These are phyloP conservation scores for Syncephalastrum sp. DNA, from an alignment of 371 early-diverging fungal genomes.

Conservation along the genomic window DNA sequence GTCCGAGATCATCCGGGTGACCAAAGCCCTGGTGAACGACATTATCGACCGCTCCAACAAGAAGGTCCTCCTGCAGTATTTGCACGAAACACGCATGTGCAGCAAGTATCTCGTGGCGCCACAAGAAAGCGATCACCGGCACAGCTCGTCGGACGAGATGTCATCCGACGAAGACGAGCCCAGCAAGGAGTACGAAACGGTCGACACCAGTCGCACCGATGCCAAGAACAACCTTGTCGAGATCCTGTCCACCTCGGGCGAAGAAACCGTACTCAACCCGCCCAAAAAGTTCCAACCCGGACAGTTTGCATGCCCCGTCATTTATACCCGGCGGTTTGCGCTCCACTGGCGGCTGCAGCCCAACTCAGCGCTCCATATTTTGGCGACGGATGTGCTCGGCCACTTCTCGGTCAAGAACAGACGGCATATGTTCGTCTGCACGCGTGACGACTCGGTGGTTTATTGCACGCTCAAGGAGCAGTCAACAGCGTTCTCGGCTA, in stretches of 20 bases:
- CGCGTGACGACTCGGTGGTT: constrained; percentile 53
- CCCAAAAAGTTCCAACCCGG: constrained; percentile 54
- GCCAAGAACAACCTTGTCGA: constrained; percentile 49
- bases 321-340: constrained; percentile 63
- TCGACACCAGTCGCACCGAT: constrained; percentile 9
- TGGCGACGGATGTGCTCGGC: constrained; percentile 54
- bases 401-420: constrained; percentile 74
- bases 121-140: constrained; percentile 33
- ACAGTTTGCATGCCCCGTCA: constrained; percentile 72
- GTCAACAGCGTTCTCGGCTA: constrained; percentile 10
- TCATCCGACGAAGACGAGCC: constrained; percentile 50
- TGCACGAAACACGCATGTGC: constrained; percentile 69
- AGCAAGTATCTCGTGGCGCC: constrained; percentile 70
- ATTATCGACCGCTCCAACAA: constrained; percentile 71
- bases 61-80: constrained; percentile 57
- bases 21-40: constrained; percentile 57
- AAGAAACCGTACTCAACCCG: constrained; percentile 34
- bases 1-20: constrained; percentile 54
- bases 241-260: constrained; percentile 41
- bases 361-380: constrained; percentile 59
- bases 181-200: constrained; percentile 12
- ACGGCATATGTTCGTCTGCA: constrained; percentile 71
- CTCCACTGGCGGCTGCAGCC: constrained; percentile 79
- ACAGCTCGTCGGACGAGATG: constrained; percentile 31
- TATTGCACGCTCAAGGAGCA: constrained; percentile 52